A percentile compares a stretch with the other conserved stretches of the same genome.
Conservation (phyloP, 257 asterid genomes). For the Solanum phureja region DNA sequence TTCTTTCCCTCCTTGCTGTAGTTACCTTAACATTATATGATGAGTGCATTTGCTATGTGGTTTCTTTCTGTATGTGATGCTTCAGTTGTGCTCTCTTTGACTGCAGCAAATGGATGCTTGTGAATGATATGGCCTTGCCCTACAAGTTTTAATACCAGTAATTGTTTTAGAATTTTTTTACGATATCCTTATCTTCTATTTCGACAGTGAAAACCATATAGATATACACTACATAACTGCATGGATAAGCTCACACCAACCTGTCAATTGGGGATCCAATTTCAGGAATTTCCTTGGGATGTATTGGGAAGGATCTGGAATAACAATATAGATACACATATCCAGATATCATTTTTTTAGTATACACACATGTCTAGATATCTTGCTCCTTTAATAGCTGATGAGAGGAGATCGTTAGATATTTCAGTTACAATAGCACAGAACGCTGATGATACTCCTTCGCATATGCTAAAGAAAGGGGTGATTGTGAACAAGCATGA, state of each 20-base stretch:
- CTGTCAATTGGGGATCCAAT: background rate
- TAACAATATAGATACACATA: background rate
- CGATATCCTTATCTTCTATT: background rate
- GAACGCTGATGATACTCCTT: background rate
- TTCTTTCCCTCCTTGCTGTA: background rate
- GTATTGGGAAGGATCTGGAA: background rate
- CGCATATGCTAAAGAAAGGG: fast-evolving
- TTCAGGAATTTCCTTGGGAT: background rate
- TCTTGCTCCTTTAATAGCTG: background rate
- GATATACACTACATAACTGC: background rate
- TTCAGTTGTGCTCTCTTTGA: background rate
- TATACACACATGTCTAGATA: background rate
- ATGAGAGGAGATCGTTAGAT: background rate
- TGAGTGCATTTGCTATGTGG: background rate
- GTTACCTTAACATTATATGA: background rate
- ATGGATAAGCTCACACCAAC: background rate
- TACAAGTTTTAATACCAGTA: background rate
- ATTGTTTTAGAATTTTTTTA: background rate
- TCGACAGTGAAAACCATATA: background rate
- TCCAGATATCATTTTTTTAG: background rate
- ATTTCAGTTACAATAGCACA: background rate
- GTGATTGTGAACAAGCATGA: background rate
- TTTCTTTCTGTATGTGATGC: background rate
- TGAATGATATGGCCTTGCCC: background rate
- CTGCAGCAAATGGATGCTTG: background rate